Evolutionary conservation across 1,284 basidiomycete genomes (phyloP).

Genomic region (Hypsizygus ulmarius): DNA sequence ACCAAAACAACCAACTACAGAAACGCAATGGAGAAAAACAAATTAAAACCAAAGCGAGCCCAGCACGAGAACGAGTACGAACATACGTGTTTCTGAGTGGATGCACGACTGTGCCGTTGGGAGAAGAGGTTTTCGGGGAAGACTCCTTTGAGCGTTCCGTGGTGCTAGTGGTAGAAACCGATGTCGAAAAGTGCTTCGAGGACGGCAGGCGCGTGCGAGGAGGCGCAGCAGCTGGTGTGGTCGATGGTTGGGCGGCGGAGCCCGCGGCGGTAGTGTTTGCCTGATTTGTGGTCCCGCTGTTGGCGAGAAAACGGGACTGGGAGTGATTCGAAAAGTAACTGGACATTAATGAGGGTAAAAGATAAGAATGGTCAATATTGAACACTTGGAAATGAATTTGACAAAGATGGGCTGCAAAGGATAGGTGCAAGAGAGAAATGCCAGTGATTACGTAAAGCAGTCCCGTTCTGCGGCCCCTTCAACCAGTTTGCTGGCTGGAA

Average conservation of each 20-base stretch:
- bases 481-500: constrained; percentile 11
- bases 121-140: constrained; percentile 31
- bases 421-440: constrained; percentile 7
- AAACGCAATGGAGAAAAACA: constrained; percentile 6
- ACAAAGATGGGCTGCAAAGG: constrained; percentile 2
- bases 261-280: constrained; percentile 11
- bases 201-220: constrained; percentile 47
- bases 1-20: constrained; percentile 81
- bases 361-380: constrained; percentile 7
- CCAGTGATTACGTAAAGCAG: constrained; percentile 26
- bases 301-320: constrained; percentile 64
- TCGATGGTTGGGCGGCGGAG: constrained; percentile 12
- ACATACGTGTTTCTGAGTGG: constrained; percentile 85
- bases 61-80: constrained; percentile 42
- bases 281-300: constrained; percentile 30
- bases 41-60: constrained; percentile 24
- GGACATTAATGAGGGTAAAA: constrained; percentile 32
- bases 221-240: constrained; percentile 21
- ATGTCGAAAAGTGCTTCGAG: constrained; percentile 76
- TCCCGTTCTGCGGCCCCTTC: constrained; percentile 13
- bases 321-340: constrained; percentile 82
- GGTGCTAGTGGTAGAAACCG: constrained; percentile 39
- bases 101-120: constrained; percentile 48
- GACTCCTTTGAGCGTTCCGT: constrained; percentile 47
- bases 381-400: constrained; percentile 20